phyloP scores from a whole-genome alignment of 2,329 filamentous ascomycete genomes.

The Xylariaceae sp. region DNA sequence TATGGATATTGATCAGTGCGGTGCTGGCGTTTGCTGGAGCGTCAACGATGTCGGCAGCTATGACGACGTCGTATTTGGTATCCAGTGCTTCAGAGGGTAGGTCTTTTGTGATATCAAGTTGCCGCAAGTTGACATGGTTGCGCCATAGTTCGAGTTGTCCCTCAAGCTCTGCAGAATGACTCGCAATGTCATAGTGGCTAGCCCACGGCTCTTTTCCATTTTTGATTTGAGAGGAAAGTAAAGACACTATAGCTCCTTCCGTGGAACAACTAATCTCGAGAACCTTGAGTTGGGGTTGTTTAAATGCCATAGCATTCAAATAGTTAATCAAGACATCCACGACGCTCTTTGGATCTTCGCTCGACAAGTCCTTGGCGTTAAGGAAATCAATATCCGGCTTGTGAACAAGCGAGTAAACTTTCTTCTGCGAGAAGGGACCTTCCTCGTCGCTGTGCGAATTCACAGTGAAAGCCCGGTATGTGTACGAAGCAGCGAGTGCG shows the following conservation, averaged over 20 bases:
- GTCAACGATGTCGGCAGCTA: slow-evolving; percentile 2
- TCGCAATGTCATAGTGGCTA: slow-evolving; percentile 4
- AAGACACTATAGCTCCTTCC: slow-evolving; percentile 1
- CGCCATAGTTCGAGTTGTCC: slow-evolving; percentile 1
- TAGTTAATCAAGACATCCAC: slow-evolving; percentile 1
- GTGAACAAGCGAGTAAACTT: slow-evolving; percentile 6
- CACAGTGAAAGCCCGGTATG: slow-evolving; percentile 7
- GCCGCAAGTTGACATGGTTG: background rate
- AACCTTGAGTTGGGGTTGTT: slow-evolving; percentile 1
- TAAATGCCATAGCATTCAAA: slow-evolving; percentile 4
- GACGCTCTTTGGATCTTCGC: background rate
- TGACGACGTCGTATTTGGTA: slow-evolving; percentile 4
- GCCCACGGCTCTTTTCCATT: background rate
- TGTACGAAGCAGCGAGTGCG: slow-evolving; percentile 3
- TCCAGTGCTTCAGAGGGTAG: slow-evolving; percentile 2
- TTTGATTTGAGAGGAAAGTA: slow-evolving; percentile 5
- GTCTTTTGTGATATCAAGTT: slow-evolving; percentile 3
- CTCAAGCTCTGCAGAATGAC: background rate
- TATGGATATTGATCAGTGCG: slow-evolving; percentile 1
- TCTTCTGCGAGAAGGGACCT: slow-evolving; percentile 6
- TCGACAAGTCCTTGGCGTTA: background rate
- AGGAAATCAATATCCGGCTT: slow-evolving; percentile 7
- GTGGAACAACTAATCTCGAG: slow-evolving; percentile 3
- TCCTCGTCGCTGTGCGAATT: slow-evolving; percentile 1
- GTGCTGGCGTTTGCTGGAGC: background rate